phyloP scores from a whole-genome alignment of 495 filamentous ascomycete genomes.

The Penicillium flavigenum region DNA sequence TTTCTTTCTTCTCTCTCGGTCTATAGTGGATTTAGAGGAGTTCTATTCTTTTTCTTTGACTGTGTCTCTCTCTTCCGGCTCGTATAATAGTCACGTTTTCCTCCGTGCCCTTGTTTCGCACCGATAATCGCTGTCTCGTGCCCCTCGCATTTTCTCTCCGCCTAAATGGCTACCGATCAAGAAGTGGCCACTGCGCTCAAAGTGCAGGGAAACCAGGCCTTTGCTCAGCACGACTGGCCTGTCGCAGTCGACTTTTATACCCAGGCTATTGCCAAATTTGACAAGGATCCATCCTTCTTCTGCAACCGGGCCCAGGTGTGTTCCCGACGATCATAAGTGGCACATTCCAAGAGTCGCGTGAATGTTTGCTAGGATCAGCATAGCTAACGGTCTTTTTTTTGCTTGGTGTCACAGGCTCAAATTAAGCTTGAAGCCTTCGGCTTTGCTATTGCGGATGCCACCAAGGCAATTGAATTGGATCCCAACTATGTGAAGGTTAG shows the following conservation, averaged over 20 bases:
- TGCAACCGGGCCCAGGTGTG: slow-evolving; percentile 90
- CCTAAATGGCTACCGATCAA: slow-evolving; percentile 50
- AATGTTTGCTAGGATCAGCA: background rate
- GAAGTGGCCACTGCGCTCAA: slow-evolving; percentile 81
- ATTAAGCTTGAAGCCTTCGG: slow-evolving; percentile 96
- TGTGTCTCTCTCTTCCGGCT: slow-evolving; percentile 8
- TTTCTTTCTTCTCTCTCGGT: slow-evolving; percentile 6
- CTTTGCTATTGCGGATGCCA: slow-evolving; percentile 86
- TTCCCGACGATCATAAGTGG: slow-evolving; percentile 17
- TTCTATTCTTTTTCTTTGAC: slow-evolving; percentile 8
- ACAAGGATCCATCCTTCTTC: slow-evolving; percentile 83
- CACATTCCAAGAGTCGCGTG: slow-evolving; percentile 3
- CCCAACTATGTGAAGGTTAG: slow-evolving; percentile 79
- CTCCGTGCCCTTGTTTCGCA: slow-evolving; percentile 12
- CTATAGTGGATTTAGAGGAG: slow-evolving; percentile 21
- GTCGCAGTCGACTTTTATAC: slow-evolving; percentile 82
- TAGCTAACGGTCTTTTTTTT: background rate
- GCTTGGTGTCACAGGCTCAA: slow-evolving; percentile 60
- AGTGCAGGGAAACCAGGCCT: slow-evolving; percentile 91
- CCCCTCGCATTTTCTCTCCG: slow-evolving; percentile 28
- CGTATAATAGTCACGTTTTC: background rate
- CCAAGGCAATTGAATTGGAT: slow-evolving; percentile 90
- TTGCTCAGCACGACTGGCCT: slow-evolving; percentile 83
- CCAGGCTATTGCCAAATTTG: slow-evolving; percentile 83
- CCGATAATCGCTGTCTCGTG: slow-evolving; percentile 37